These are phyloP conservation scores for Nemania serpens DNA, from an alignment of 2,329 filamentous ascomycete genomes.

Conservation along the genomic window DNA sequence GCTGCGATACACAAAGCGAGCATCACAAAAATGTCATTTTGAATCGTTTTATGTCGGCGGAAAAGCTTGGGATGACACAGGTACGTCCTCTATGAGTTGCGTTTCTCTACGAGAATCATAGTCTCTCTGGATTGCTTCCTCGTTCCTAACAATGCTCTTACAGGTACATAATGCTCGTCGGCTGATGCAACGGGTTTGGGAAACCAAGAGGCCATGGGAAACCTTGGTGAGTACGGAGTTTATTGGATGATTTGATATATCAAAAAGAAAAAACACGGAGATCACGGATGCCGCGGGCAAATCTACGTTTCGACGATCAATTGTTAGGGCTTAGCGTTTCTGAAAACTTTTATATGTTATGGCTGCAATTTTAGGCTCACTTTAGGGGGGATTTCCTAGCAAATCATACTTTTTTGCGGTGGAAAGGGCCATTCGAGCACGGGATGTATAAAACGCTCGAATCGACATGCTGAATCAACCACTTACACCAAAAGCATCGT, in stretches of 20 bases:
- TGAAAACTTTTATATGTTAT: background rate
- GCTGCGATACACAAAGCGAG: slow-evolving; percentile 68
- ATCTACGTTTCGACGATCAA: background rate
- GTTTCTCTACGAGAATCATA: background rate
- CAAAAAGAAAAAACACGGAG: background rate
- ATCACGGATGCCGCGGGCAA: slow-evolving; percentile 5
- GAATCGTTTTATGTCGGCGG: slow-evolving; percentile 67
- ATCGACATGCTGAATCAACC: background rate
- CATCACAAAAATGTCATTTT: slow-evolving; percentile 64
- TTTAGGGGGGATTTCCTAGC: slow-evolving; percentile 4
- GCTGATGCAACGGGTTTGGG: slow-evolving; percentile 72
- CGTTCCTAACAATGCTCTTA: slow-evolving; percentile 23
- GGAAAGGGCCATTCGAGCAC: background rate
- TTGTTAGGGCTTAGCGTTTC: background rate
- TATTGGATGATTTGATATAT: slow-evolving; percentile 56
- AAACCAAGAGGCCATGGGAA: slow-evolving; percentile 71
- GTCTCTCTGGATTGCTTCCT: background rate
- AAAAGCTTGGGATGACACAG: slow-evolving; percentile 78
- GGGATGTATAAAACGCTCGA: background rate
- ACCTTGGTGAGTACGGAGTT: slow-evolving; percentile 69
- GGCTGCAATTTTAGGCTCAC: background rate
- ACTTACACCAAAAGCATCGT: background rate
- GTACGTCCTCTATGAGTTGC: slow-evolving; percentile 48
- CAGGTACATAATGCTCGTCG: slow-evolving; percentile 63
- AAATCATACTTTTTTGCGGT: background rate